A percentile compares a stretch with the other conserved stretches of the same genome.
These are phyloP conservation scores for Dactylellina sp. DNA, from an alignment of 2,329 filamentous ascomycete genomes.

Conservation along the genomic window DNA sequence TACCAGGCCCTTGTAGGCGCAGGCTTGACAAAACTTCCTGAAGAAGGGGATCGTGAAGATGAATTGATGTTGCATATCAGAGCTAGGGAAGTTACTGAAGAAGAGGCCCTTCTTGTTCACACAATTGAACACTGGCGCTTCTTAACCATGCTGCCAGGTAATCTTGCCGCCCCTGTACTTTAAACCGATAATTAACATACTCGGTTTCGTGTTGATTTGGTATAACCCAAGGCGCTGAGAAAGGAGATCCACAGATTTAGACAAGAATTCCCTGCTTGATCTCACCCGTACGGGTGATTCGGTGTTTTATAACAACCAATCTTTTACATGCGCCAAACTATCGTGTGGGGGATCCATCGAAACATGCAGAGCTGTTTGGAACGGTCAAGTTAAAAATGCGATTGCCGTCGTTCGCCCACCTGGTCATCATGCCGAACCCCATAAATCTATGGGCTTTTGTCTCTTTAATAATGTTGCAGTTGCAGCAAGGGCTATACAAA, in stretches of 20 bases:
- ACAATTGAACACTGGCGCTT: constrained; percentile 80
- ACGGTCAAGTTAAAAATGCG: constrained; percentile 86
- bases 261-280: constrained; percentile 73
- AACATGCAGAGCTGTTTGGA: constrained; percentile 89
- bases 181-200: too few relatives aligned
- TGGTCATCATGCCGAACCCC: constrained; percentile 91
- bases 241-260: constrained; percentile 63
- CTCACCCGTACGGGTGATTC: constrained; percentile 79
- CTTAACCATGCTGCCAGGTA: constrained; percentile 44
- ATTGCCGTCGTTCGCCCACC: constrained; percentile 95
- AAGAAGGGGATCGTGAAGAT: constrained; percentile 62
- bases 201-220: neutral
- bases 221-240: constrained; percentile 51
- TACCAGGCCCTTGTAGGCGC: constrained; percentile 87
- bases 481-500: constrained; percentile 86
- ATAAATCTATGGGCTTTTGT: constrained; percentile 87
- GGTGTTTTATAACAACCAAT: constrained; percentile 84
- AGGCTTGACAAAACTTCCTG: constrained; percentile 74
- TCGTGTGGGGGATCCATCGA: constrained; percentile 95
- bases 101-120: constrained; percentile 85
- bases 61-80: constrained; percentile 75
- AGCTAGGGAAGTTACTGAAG: constrained; percentile 78
- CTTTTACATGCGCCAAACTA: constrained; percentile 81
- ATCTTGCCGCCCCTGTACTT: neutral
- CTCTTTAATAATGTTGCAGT: constrained; percentile 98